Base-by-base conservation (phyloP, 2,329 filamentous ascomycete genomes). In the Penicillium sp. region DNA sequence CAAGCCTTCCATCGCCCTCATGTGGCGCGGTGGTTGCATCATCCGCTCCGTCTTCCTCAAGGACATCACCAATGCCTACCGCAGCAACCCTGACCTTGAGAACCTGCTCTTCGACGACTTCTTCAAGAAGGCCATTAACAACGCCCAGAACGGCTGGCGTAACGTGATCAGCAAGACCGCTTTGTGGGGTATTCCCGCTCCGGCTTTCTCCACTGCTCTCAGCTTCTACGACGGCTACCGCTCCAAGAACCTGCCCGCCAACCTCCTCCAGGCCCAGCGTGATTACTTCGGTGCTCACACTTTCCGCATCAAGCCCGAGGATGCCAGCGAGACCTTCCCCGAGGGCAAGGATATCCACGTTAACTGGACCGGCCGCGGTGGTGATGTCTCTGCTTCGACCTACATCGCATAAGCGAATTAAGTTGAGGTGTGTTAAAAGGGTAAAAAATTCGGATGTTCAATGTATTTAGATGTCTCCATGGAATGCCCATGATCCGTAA, bases 21-120 rank as follows among this genome's bases (percentile, higher is more conserved):
- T 99, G 94, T 99, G 94, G 94, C 91, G 94, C 76, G 94, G 94
- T 81, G 94, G 94, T 68, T 99, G 94, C 85, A 99, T 99, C 71
- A 99, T 99, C 81, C 93, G 94, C 78, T 97, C 94, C 64, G 94
- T 99, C 74, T 99, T 99, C 91, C 82, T 99, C 65, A 97, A 97
- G 87, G 93, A 99, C 77, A 99, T 99, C 80, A 99, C 94, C 68
- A 88, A 88, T 64, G 94, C 94, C 50, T 99, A 97, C 86, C 93
- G 93, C 80, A 86, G 84, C 67, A 87, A 97, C 83, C 89, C 91
- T 64, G 89, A 97, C 64, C 89, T 99, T 63, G 89, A 97, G 87
- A 99, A 99, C 85, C 81, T 99, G 67, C 85, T 99, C 67, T 99
- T 97, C 78, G 91, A 96, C 77, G 90, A 96, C 76, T 99, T 99